Conservation (phyloP, 225 moss, liverwort and hornwort species). For the Antitrichia curtipendula region DNA sequence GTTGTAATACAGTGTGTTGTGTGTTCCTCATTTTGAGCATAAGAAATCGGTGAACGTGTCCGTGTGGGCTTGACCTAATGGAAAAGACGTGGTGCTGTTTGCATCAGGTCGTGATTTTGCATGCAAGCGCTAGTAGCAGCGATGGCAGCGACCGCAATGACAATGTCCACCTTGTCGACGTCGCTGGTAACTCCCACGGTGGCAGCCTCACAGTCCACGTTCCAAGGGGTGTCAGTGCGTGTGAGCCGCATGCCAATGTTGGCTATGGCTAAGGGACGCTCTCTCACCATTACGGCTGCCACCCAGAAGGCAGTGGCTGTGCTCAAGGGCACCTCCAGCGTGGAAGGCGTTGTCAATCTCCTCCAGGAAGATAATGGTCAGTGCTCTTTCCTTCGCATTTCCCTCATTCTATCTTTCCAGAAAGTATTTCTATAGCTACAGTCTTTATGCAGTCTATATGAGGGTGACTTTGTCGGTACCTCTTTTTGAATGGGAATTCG, state of each 20-base stretch:
- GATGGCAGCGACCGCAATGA: constrained; percentile 50
- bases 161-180: constrained; percentile 18
- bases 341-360: constrained; percentile 56
- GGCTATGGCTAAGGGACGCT: constrained; percentile 5
- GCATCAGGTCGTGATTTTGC: background rate
- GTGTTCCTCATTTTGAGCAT: background rate
- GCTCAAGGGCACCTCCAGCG: constrained; percentile 52
- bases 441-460: too few relatives aligned
- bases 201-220: constrained; percentile 26
- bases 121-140: constrained; percentile 30
- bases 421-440: background rate
- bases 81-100: background rate
- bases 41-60: background rate
- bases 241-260: constrained; percentile 15
- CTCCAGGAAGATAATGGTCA: constrained; percentile 53
- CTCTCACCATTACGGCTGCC: constrained; percentile 32
- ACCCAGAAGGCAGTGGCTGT: constrained; percentile 81
- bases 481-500: background rate
- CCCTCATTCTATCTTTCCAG: background rate
- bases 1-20: background rate
- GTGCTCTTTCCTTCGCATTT: background rate
- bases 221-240: constrained; percentile 27
- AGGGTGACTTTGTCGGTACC: background rate
- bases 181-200: constrained; percentile 9
- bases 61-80: background rate